Evolutionary conservation across 176 grass and related monocot species (phyloP), one percentile per base, ranked within the genome.

Genomic region (Zoysia pacifica): DNA sequence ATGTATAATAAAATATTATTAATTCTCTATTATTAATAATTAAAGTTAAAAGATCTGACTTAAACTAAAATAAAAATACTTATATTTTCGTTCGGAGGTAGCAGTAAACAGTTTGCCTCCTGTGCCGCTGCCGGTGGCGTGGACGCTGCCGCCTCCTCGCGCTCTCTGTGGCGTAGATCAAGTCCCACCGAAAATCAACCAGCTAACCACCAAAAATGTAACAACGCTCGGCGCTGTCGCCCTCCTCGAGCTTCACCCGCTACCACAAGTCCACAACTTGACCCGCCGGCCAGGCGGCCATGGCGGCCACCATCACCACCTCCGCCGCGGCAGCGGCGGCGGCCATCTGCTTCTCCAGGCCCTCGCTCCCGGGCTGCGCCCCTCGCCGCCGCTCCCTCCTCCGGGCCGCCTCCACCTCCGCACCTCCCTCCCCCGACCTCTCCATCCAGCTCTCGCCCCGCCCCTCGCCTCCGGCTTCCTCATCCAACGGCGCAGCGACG

Each of bases 161-260:
- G 58, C 58, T 61, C 9, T 61, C 58, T 61, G 58, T 61, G 58
- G 58, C 58, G 19, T 4, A 35, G 19, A 61, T 61, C 58, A 61
- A 61, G 35, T 61, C 58, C 58, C 58, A 28, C 58, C 0, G 8
- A 35, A 61, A 61, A 61, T 61, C 58, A 35, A 35, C 19, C 58
- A 35, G 58, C 58, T 61, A 61, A 61, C 58, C 58, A 61, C 58
- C 58, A 11, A 9, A 47, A 61, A 61, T 61, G 58, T 61, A 61
- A 61, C 58, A 19, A 35, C 58, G 58, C 58, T 8, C 58, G 8
- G 8, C n/a, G 58, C 58, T 8, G 53, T 58, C 49, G 2, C 49
- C 1, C 10, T 51, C 49, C 49, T 54, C 54, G 19, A 10, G 18
- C 54, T 19, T 58, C 58, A 28, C 58, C 58, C 58, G 19, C 58